These are phyloP conservation scores for Russula lepida DNA, from an alignment of 768 basidiomycete species.

Conservation along the genomic window DNA sequence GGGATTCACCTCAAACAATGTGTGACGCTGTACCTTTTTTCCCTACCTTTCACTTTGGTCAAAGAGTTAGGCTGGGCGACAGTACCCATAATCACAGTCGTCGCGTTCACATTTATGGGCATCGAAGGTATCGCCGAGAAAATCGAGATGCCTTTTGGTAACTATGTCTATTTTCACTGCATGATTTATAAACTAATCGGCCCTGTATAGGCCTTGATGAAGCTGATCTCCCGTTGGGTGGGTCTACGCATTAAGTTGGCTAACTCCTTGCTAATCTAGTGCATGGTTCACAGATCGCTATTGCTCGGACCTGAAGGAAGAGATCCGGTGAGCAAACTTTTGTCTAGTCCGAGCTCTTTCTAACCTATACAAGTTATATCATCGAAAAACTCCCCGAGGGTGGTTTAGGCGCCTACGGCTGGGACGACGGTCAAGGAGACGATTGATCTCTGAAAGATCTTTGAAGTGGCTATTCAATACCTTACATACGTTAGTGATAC, in stretches of 20 bases:
- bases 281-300: slow-evolving; percentile 54
- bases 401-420: slow-evolving; percentile 61
- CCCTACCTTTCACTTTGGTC: slow-evolving; percentile 80
- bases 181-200: background rate
- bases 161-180: slow-evolving; percentile 18
- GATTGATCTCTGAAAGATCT: slow-evolving; percentile 39
- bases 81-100: slow-evolving; percentile 77
- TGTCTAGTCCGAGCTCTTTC: background rate
- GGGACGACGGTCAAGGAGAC: slow-evolving; percentile 76
- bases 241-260: slow-evolving; percentile 15
- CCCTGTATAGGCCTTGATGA: slow-evolving; percentile 32
- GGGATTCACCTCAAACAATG: slow-evolving; percentile 93
- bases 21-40: slow-evolving; percentile 86
- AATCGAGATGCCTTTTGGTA: slow-evolving; percentile 93
- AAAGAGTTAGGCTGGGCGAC: slow-evolving; percentile 77
- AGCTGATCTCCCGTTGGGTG: slow-evolving; percentile 69
- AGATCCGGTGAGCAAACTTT: slow-evolving; percentile 55
- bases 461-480: background rate
- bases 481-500: background rate
- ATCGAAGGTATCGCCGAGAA: slow-evolving; percentile 94
- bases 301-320: slow-evolving; percentile 79
- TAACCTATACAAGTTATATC: slow-evolving; percentile 43
- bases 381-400: slow-evolving; percentile 65
- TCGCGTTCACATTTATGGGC: slow-evolving; percentile 88
- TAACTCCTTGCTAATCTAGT: background rate